Percentiles rank a stretch among this genome's conserved stretches.
Evolutionary conservation across 1,139 yeast genomes (phyloP).

Genomic region (Lodderomyces margitis): DNA sequence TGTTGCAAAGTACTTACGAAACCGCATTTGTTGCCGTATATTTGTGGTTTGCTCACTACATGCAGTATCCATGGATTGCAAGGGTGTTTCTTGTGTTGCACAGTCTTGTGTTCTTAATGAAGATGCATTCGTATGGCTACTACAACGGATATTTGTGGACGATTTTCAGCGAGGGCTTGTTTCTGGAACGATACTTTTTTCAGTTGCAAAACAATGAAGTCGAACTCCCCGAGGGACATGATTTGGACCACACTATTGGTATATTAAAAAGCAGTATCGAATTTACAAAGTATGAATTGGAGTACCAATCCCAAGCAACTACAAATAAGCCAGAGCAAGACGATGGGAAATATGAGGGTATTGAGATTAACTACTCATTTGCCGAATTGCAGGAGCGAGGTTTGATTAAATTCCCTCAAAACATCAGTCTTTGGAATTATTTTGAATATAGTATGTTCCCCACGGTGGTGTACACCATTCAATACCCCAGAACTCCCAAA

Average conservation of each 20-base stretch:
- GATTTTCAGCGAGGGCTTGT: conserved; percentile 53
- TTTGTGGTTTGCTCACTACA: conserved; percentile 45
- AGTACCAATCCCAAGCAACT: conserved; percentile 40
- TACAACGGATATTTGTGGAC: conserved; percentile 87
- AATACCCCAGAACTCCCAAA: conserved; percentile 70
- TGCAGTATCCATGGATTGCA: conserved; percentile 80
- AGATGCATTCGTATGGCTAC: conserved; percentile 86
- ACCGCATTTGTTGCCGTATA: conserved; percentile 47
- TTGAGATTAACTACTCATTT: conserved; percentile 16
- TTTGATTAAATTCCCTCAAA: conserved; percentile 58
- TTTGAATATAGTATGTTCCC: conserved; percentile 87
- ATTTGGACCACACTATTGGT: conserved; percentile 24
- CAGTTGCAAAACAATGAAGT: conserved; percentile 19
- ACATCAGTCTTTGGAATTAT: conserved; percentile 64
- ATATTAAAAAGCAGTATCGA: conserved; percentile 47
- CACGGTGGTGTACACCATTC: conserved; percentile 77
- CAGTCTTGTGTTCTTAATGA: conserved; percentile 84
- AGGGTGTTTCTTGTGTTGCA: conserved; percentile 79
- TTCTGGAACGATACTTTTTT: conserved; percentile 37
- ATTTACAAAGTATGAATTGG: conserved; percentile 64
- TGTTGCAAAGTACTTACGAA: conserved; percentile 58
- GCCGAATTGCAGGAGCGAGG: conserved; percentile 20
- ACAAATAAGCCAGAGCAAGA: conserved; percentile 13
- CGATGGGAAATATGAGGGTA: conserved; percentile 15
- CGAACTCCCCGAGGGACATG: conserved; percentile 21